Conservation (phyloP, 2,329 filamentous ascomycete species). For the Colletotrichum paranaense region DNA sequence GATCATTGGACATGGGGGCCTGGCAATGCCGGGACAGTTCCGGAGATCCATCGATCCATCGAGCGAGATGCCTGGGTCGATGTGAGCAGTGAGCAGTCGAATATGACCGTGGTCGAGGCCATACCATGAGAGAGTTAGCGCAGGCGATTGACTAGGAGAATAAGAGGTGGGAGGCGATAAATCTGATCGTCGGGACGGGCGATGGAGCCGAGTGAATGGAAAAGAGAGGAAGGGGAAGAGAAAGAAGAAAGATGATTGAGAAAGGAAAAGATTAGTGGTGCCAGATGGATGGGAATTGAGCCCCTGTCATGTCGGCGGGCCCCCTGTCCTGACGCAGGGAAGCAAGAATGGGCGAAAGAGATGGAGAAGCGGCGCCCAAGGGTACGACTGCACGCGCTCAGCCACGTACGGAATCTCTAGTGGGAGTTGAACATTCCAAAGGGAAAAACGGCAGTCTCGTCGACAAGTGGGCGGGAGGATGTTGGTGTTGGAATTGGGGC, state of each 20-base stretch:
- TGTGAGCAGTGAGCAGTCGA: conserved; percentile 5
- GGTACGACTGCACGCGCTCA: neutral
- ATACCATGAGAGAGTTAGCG: neutral
- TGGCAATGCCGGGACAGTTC: neutral
- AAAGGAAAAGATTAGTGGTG: conserved; percentile 16
- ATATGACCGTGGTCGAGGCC: conserved; percentile 8
- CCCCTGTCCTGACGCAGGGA: conserved; percentile 1
- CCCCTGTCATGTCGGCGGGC: conserved; percentile 1
- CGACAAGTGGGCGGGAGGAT: neutral
- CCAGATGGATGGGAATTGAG: conserved; percentile 33
- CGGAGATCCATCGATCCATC: conserved; percentile 18
- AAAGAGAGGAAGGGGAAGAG: neutral
- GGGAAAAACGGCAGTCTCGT: neutral
- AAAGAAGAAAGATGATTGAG: conserved; percentile 15
- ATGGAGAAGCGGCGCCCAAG: neutral
- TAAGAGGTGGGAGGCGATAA: neutral
- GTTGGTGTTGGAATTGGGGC: no score
- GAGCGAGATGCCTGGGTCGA: neutral
- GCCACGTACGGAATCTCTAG: neutral
- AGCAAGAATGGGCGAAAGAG: neutral
- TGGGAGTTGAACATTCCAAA: neutral
- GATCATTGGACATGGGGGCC: conserved; percentile 8
- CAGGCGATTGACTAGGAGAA: neutral
- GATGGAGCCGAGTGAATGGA: neutral
- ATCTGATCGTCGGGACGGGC: neutral